These are phyloP conservation scores for Leptodontidium sp. DNA, from an alignment of 2,329 filamentous ascomycete species.

Conservation along the genomic window DNA sequence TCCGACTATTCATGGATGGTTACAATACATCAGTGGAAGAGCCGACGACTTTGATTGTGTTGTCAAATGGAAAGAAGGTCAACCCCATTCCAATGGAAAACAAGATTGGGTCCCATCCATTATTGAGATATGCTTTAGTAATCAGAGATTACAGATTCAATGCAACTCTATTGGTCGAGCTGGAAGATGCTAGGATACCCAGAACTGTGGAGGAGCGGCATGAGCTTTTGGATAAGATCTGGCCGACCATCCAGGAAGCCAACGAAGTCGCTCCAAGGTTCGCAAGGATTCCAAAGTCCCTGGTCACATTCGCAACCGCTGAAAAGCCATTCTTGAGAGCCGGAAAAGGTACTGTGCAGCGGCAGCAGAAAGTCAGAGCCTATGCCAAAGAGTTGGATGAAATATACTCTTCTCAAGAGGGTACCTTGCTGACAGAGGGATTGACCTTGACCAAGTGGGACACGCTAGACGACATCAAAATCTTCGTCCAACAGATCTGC, in stretches of 20 bases:
- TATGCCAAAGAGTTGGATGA: too few species aligned
- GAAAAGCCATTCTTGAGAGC: too few species aligned
- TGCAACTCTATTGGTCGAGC: conserved; percentile 29
- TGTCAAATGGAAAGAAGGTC: conserved; percentile 31
- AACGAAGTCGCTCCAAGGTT: too few species aligned
- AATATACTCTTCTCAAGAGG: conserved; percentile 6
- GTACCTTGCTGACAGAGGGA: conserved; percentile 16
- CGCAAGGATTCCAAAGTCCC: too few species aligned
- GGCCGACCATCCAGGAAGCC: too few species aligned
- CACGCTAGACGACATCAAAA: neutral
- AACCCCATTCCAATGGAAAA: conserved; percentile 45
- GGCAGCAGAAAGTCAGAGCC: too few species aligned
- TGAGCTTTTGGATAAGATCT: too few species aligned
- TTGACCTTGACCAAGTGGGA: conserved; percentile 4
- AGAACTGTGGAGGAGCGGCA: too few species aligned
- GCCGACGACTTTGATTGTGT: conserved; percentile 28
- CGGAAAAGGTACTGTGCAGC: too few species aligned
- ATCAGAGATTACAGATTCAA: conserved; percentile 26
- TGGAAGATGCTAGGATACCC: conserved; percentile 8
- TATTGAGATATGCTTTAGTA: conserved; percentile 39
- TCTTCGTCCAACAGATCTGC: conserved; percentile 22
- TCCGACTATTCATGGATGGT: conserved; percentile 47
- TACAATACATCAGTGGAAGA: conserved; percentile 23
- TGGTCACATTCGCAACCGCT: too few species aligned
- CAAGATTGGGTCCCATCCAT: conserved; percentile 48